Base-by-base conservation (phyloP, 805 yeast genomes). In the Wickerhamiella parazyma region DNA sequence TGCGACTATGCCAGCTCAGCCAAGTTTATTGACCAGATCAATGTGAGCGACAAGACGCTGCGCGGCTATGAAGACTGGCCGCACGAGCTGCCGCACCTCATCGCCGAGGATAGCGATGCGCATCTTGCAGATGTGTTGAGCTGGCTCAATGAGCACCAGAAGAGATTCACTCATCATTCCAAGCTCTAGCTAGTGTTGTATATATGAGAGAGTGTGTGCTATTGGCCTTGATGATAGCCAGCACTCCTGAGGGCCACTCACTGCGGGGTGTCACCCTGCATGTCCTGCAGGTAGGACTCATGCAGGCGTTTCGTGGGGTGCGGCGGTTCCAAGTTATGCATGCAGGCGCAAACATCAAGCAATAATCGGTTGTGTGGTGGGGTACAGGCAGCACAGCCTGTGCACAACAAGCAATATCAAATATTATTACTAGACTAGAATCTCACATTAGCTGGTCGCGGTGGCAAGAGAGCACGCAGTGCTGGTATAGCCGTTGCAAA, bases 61-160 rank as follows among this genome's bases (percentile, higher is more conserved):
- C 44, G 48, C 18, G 25, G 43, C 4, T 49, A 53, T 26, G 42
- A 40, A 6, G 55, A 47, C 14, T 33, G 36, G 43, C 53, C 53
- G 3, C 59, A 55, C 38, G 57, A 54, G 46, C 45, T 55, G 34
- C 40, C 46, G 47, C 52, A 52, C 33, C 40, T 46, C 29, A 35
- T 33, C n/a, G 49, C 43, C 33, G 45, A 38, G 6, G 51, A 51
- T 14, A 36, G 36, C 8, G 39, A 34, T 19, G 40, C 43, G 40
- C 45, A 47, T 40, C 45, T 49, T 42, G 22, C 34, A 9, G 46
- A 45, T 21, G 48, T 51, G 3, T 28, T 40, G 21, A 20, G 10
- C 10, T 55, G 58, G 58, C 48, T 54, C 31, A 44, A 51, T 9
- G 33, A 22, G n/a, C 50, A 38, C 33, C 22, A 18, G 20, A 3